phyloP scores from a whole-genome alignment of 2,329 filamentous ascomycete genomes.

The Diaporthe destruens region DNA sequence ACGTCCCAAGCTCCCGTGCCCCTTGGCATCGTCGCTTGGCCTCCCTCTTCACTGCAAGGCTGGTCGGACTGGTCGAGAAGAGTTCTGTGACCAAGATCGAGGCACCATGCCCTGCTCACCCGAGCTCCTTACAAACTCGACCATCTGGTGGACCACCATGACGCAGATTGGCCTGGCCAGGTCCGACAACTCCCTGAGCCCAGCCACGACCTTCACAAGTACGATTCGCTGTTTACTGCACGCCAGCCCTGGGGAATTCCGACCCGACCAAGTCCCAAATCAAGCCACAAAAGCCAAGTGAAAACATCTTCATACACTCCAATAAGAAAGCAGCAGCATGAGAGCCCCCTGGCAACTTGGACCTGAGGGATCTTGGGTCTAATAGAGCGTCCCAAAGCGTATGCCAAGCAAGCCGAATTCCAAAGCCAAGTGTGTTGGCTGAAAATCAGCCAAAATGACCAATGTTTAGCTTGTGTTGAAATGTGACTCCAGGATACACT shows the following conservation, averaged over 20 bases:
- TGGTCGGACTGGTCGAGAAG: conserved; percentile 42
- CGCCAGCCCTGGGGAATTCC: not conserved
- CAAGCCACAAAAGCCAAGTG: conserved; percentile 44
- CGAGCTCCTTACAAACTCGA: conserved; percentile 53
- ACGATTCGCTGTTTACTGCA: not conserved
- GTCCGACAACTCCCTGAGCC: conserved; percentile 45
- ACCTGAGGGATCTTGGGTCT: not conserved
- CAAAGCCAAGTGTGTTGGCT: not conserved
- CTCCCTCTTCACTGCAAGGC: conserved; percentile 49
- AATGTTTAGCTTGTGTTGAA: not conserved
- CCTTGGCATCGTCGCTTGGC: conserved; percentile 53
- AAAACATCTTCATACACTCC: not conserved
- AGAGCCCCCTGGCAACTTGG: too few relatives aligned
- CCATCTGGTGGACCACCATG: conserved; percentile 54
- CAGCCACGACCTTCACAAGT: conserved; percentile 45
- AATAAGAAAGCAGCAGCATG: not conserved
- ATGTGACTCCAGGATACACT: not conserved
- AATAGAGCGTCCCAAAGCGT: not conserved
- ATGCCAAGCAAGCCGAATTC: not conserved
- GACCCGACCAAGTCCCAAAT: conserved; percentile 4
- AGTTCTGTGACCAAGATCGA: conserved; percentile 41
- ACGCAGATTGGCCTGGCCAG: conserved; percentile 50
- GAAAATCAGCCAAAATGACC: too few relatives aligned
- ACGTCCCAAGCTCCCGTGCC: conserved; percentile 50
- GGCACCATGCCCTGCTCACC: conserved; percentile 47